Percentiles rank a stretch among this genome's conserved stretches.
phyloP scores from a whole-genome alignment of 805 yeast species.

The Kodamaea nitidulidarum region DNA sequence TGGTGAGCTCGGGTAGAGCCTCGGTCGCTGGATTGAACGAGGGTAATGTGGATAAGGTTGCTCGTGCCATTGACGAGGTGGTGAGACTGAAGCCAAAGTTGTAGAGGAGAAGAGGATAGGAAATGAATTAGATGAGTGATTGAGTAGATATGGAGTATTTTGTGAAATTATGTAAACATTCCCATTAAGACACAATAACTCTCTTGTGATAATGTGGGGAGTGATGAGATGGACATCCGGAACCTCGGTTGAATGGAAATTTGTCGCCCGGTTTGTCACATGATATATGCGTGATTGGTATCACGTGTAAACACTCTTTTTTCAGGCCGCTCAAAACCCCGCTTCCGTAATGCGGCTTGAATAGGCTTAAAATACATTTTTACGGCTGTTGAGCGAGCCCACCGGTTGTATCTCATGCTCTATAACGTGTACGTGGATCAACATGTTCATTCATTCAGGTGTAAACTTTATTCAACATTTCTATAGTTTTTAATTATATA shows the following conservation, averaged over 20 bases:
- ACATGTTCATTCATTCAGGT: conserved; percentile 4
- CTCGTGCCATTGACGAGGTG: conserved; percentile 76
- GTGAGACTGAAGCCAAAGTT: conserved; percentile 35
- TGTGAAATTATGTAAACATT: too few species aligned
- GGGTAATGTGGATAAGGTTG: conserved; percentile 71
- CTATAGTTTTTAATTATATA: conserved; percentile 10
- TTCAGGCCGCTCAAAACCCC: too few species aligned
- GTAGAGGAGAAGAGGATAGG: conserved; percentile 7
- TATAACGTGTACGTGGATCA: not conserved
- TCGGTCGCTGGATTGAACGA: conserved; percentile 91
- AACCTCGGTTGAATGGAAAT: not conserved
- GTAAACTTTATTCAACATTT: conserved; percentile 10
- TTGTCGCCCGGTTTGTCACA: not conserved
- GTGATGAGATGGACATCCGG: not conserved
- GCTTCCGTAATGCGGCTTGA: too few species aligned
- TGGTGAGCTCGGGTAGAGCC: conserved; percentile 82
- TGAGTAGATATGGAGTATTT: too few species aligned
- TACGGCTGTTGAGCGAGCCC: too few species aligned
- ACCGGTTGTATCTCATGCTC: too few species aligned
- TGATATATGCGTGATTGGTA: not conserved
- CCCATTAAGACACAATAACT: too few species aligned
- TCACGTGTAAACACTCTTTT: too few species aligned
- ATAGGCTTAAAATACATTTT: too few species aligned
- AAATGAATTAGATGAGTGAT: too few species aligned
- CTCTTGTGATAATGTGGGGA: conserved; percentile 2